These are phyloP conservation scores for Fusarium buharicum DNA, from an alignment of 2,329 filamentous ascomycete genomes.

Conservation along the genomic window DNA sequence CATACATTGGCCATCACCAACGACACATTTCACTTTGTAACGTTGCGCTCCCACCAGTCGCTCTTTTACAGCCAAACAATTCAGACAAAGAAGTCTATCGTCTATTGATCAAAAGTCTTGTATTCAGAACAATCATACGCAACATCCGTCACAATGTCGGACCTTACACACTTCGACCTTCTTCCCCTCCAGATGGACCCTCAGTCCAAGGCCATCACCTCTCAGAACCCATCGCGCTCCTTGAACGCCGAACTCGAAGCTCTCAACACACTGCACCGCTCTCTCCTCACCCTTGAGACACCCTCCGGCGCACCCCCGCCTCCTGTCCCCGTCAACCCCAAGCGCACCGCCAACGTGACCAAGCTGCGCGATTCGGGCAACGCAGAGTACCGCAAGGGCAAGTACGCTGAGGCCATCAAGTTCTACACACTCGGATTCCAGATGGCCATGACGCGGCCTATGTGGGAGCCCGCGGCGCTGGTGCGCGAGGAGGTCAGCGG, in stretches of 20 bases:
- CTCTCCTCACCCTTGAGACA: constrained; percentile 65
- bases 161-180: constrained; percentile 79
- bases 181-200: constrained; percentile 85
- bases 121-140: background rate
- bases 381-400: constrained; percentile 79
- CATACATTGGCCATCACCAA: constrained; percentile 4
- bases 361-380: constrained; percentile 94
- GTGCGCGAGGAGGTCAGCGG: constrained; percentile 85
- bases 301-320: constrained; percentile 80
- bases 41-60: constrained; percentile 25
- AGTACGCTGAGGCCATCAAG: constrained; percentile 78
- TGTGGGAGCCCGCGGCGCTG: constrained; percentile 87
- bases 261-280: constrained; percentile 82
- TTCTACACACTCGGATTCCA: constrained; percentile 88
- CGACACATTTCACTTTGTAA: constrained; percentile 7
- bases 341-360: constrained; percentile 85
- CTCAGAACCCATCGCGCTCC: constrained; percentile 58
- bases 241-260: constrained; percentile 73
- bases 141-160: constrained; percentile 58
- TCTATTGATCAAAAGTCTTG: background rate
- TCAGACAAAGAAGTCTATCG: background rate
- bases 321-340: constrained; percentile 90
- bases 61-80: constrained; percentile 21
- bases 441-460: constrained; percentile 84
- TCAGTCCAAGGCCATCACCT: constrained; percentile 77